Base-by-base conservation (phyloP, 352 stramenopile species). In the Pythium volutum region DNA sequence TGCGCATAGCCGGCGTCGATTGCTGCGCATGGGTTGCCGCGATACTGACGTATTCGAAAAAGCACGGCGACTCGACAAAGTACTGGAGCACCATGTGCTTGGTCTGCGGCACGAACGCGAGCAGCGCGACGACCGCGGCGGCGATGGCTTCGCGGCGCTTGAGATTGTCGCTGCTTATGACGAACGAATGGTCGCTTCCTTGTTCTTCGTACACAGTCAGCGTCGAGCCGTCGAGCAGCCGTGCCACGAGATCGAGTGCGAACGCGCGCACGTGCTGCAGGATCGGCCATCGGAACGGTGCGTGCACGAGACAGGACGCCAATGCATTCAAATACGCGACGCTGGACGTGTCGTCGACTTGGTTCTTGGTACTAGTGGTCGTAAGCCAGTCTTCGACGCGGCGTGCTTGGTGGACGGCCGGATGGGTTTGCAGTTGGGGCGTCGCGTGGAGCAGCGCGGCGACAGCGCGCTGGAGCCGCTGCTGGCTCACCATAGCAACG, bases 41-140 rank as follows among this genome's bases (percentile, higher is more conserved):
- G 12, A 91, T 66, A 60, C 75, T 79, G 9, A 77, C 72, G 43
- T 79, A 89, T 59, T 88, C 62, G 56, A 95, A 92, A 68, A 93
- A 95, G 62, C 84, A 91, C 14, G 74, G 78, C 27, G 79, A 69
- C 16, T 82, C 66, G 55, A 77, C 58, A 18, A 91, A 87, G 60
- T 81, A 86, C 48, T 89, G 83, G 27, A 81, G 67, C 39, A 86
- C 78, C 20, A 88, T 54, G 6, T 73, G 76, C 65, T 75, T 80
- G 25, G 71, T 79, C 36, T 88, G 58, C 20, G 83, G 83, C 23
- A 88, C 46, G 33, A 79, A 78, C 29, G 63, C 43, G 33, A 94
- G 62, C 50, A 94, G 58, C 43, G 76, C 74, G 20, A 74, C 70
- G 46, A 94, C 61, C 26, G 87, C 80, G 1, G 54, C 64, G 0